Evolutionary conservation across 768 basidiomycete genomes (phyloP).

Genomic region (Mycena belliarum): DNA sequence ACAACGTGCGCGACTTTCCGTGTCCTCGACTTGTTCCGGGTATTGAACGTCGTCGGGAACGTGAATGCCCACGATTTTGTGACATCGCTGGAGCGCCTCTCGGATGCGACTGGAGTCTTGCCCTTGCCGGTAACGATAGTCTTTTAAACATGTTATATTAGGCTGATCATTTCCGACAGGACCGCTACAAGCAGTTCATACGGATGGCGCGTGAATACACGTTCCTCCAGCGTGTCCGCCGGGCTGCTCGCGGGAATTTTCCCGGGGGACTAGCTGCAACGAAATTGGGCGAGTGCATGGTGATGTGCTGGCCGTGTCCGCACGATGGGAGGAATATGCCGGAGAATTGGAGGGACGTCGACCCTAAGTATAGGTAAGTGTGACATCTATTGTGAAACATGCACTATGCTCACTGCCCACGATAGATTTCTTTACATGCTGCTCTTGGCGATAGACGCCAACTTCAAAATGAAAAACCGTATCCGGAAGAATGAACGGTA

Average conservation of each 20-base stretch:
- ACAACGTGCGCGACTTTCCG: not conserved
- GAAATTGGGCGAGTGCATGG: slow-evolving; percentile 7
- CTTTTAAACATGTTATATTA: no score
- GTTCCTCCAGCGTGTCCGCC: not conserved
- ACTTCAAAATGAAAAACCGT: slow-evolving; percentile 27
- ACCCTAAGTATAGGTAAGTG: not conserved
- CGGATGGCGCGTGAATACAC: not conserved
- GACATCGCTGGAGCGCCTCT: not conserved
- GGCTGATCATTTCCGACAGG: no score
- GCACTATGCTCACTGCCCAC: no score
- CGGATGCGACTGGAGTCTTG: no score
- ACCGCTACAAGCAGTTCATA: not conserved
- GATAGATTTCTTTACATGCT: slow-evolving; percentile 24
- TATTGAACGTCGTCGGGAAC: not conserved
- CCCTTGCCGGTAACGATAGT: no score
- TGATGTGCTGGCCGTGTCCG: slow-evolving; percentile 26
- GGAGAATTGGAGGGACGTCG: slow-evolving; percentile 9
- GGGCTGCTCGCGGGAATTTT: slow-evolving; percentile 3
- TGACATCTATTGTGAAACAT: not conserved
- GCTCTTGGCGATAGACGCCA: slow-evolving; percentile 27
- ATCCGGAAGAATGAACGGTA: not conserved
- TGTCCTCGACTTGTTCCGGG: not conserved
- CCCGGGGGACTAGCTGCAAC: slow-evolving; percentile 1
- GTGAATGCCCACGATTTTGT: not conserved
- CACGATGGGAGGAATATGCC: slow-evolving; percentile 21